Conservation (phyloP, 1,284 basidiomycete genomes). For the Heliocybe sulcata region DNA sequence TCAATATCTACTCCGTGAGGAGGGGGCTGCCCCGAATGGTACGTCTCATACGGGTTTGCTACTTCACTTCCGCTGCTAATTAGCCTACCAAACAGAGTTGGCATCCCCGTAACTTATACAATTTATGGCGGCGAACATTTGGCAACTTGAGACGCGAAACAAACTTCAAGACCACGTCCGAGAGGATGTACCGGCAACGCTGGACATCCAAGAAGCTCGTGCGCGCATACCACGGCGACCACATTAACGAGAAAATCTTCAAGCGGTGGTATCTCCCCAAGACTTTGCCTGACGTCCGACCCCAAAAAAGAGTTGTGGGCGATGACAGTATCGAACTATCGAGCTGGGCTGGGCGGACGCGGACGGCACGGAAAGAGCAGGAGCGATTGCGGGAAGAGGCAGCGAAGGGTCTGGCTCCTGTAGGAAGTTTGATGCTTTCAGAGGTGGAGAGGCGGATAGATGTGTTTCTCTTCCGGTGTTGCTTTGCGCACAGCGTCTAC, state of each 20-base stretch:
- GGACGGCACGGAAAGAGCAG: conserved; percentile 42
- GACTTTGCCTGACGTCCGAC: conserved; percentile 81
- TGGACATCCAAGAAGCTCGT: conserved; percentile 89
- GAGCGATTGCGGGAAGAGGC: conserved; percentile 45
- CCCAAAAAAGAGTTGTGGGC: conserved; percentile 29
- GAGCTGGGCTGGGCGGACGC: conserved; percentile 28
- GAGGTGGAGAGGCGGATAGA: conserved; percentile 95
- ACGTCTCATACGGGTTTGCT: too few species aligned
- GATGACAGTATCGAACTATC: neutral
- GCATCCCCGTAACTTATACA: conserved; percentile 67
- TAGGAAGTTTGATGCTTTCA: conserved; percentile 86
- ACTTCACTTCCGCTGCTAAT: too few species aligned
- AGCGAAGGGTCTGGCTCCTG: conserved; percentile 62
- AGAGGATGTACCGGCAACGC: conserved; percentile 87
- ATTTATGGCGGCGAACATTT: conserved; percentile 51
- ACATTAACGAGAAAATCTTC: conserved; percentile 89
- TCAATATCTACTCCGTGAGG: conserved; percentile 26
- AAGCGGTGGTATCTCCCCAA: conserved; percentile 93
- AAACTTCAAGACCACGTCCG: conserved; percentile 50
- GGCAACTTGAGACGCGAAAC: conserved; percentile 35
- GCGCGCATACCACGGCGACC: conserved; percentile 95
- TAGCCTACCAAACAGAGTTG: conserved; percentile 75
- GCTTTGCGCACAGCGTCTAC: conserved; percentile 88
- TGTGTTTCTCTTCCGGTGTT: conserved; percentile 86
- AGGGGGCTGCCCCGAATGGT: conserved; percentile 41